Conservation (phyloP, 768 basidiomycete species). For the Roridomyces roridus region DNA sequence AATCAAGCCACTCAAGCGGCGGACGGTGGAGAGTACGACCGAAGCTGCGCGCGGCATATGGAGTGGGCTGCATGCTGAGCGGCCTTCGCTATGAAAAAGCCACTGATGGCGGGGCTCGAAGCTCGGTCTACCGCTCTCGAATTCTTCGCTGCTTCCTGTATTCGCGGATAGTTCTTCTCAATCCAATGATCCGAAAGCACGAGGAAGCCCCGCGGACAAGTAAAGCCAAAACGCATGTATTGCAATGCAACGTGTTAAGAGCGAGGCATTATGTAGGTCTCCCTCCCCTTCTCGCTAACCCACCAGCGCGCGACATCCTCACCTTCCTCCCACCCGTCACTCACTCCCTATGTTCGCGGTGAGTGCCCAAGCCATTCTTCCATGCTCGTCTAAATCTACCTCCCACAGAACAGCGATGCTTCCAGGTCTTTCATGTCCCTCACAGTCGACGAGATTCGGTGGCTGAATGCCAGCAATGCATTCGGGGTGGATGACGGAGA, state of each 20-base stretch:
- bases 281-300: conserved; percentile 22
- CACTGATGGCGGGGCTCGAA: conserved; percentile 21
- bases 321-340: conserved; percentile 16
- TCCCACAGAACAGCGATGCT: conserved; percentile 37
- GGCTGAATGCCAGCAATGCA: conserved; percentile 50
- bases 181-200: conserved; percentile 46
- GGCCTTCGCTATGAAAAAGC: conserved; percentile 52
- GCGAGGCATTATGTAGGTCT: conserved; percentile 47
- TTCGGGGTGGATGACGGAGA: conserved; percentile 18
- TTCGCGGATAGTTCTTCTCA: conserved; percentile 36
- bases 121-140: conserved; percentile 20
- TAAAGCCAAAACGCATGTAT: conserved; percentile 18
- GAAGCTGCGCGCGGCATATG: conserved; percentile 88
- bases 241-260: conserved; percentile 21
- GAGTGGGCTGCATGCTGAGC: conserved; percentile 85
- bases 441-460: conserved; percentile 54
- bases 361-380: conserved; percentile 19
- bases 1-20: conserved; percentile 80
- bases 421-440: conserved; percentile 38
- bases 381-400: conserved; percentile 17
- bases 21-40: conserved; percentile 77
- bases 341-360: conserved; percentile 24
- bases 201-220: conserved; percentile 42
- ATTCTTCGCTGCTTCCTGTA: conserved; percentile 30
- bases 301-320: conserved; percentile 23